phyloP scores from a whole-genome alignment of 1,284 basidiomycete species.

The Cryptococcus sp. region DNA sequence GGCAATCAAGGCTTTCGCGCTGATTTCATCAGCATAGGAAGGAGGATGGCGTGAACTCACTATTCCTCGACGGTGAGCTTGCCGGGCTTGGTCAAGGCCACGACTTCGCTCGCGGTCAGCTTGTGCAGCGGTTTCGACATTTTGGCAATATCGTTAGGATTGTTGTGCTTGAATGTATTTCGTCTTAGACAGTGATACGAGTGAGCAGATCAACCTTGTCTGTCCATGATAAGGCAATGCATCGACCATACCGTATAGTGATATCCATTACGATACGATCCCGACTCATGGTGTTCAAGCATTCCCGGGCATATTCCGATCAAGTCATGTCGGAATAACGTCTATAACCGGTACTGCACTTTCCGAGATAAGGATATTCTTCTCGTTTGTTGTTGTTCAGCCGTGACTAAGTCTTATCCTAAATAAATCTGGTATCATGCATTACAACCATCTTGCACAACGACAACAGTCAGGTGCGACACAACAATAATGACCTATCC shows the following conservation, averaged over 20 bases:
- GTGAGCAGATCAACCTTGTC: too few species aligned
- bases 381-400: not conserved
- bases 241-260: too few species aligned
- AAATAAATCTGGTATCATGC: too few species aligned
- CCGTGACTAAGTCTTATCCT: too few species aligned
- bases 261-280: too few species aligned
- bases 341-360: too few species aligned
- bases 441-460: too few species aligned
- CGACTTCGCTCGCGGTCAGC: conserved; percentile 27
- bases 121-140: conserved; percentile 21
- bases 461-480: too few species aligned
- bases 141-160: not conserved
- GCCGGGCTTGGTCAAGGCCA: conserved; percentile 21
- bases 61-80: conserved; percentile 30
- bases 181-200: too few species aligned
- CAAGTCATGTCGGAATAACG: conserved; percentile 1
- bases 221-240: too few species aligned
- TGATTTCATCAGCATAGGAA: conserved; percentile 4
- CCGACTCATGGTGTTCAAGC: too few species aligned
- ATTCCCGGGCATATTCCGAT: not conserved
- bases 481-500: conserved; percentile 10
- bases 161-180: not conserved
- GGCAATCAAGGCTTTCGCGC: conserved; percentile 24
- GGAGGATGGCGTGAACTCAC: conserved; percentile 16
- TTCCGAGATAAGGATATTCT: not conserved